Percentiles rank a stretch among this genome's conserved stretches.
phyloP scores from a whole-genome alignment of 2,329 filamentous ascomycete species.

The Xylariaceae sp. region DNA sequence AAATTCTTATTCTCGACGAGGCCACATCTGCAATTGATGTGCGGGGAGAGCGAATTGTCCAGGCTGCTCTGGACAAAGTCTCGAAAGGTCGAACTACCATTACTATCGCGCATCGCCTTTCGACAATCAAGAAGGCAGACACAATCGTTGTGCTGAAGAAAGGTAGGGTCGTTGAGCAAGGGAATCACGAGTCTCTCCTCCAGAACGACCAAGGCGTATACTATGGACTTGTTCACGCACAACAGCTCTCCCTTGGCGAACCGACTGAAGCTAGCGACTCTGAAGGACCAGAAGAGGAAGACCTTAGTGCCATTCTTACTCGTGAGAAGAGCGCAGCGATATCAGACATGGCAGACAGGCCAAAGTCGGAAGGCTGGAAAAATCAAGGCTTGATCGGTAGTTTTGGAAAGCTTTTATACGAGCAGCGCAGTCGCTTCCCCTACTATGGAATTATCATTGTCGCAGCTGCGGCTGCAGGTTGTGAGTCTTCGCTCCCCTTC shows the following conservation, averaged over 20 bases:
- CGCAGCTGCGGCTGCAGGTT: conserved; percentile 49
- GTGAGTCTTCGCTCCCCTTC: conserved; percentile 30
- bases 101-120: conserved; percentile 76
- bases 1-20: conserved; percentile 78
- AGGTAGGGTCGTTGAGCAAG: conserved; percentile 74
- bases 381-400: conserved; percentile 54
- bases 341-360: conserved; percentile 41
- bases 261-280: conserved; percentile 47
- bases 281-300: conserved; percentile 48
- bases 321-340: conserved; percentile 55
- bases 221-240: conserved; percentile 69
- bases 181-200: conserved; percentile 76
- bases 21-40: conserved; percentile 72
- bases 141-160: conserved; percentile 78
- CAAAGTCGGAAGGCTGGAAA: conserved; percentile 42
- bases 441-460: conserved; percentile 58
- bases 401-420: conserved; percentile 63
- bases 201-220: conserved; percentile 67
- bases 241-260: conserved; percentile 63
- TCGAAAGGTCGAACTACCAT: conserved; percentile 72
- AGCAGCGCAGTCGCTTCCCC: conserved; percentile 59
- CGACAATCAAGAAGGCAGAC: conserved; percentile 79
- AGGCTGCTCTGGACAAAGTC: conserved; percentile 67
- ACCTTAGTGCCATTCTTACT: conserved; percentile 47
- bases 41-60: conserved; percentile 65